These are phyloP conservation scores for Colletotrichum coccodes DNA, from an alignment of 2,329 filamentous ascomycete genomes.

Conservation along the genomic window DNA sequence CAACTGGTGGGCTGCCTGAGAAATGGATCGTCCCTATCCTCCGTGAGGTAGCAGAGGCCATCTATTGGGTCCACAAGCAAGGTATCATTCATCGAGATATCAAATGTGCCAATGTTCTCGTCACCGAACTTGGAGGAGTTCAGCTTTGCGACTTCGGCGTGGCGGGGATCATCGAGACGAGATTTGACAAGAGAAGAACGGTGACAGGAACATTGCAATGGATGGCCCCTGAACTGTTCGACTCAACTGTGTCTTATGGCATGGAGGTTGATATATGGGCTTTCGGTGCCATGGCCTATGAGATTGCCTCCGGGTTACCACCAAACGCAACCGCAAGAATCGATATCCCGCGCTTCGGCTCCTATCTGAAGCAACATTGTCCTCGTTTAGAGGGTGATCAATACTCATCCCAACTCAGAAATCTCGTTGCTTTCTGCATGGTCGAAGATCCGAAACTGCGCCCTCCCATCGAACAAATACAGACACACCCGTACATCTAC, in stretches of 20 bases:
- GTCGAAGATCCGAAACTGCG: constrained; percentile 74
- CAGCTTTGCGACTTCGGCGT: constrained; percentile 90
- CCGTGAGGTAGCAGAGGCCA: constrained; percentile 72
- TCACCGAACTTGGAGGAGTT: constrained; percentile 80
- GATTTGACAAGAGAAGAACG: constrained; percentile 80
- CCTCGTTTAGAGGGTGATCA: constrained; percentile 77
- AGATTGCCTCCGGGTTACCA: constrained; percentile 82
- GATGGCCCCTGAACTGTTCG: constrained; percentile 86
- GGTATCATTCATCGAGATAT: constrained; percentile 78
- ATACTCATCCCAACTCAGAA: constrained; percentile 75
- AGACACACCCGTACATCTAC: constrained; percentile 75
- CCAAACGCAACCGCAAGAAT: constrained; percentile 72
- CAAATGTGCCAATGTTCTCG: constrained; percentile 82
- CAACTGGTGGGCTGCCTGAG: constrained; percentile 75
- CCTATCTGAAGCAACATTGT: constrained; percentile 67
- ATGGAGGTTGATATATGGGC: constrained; percentile 87
- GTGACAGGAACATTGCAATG: constrained; percentile 86
- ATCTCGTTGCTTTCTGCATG: constrained; percentile 79
- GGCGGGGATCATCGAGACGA: constrained; percentile 79
- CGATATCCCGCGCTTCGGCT: constrained; percentile 57
- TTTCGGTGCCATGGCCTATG: constrained; percentile 82
- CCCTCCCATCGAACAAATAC: constrained; percentile 75
- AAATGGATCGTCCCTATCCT: constrained; percentile 77
- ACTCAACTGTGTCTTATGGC: constrained; percentile 71
- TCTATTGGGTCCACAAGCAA: constrained; percentile 74